Base-by-base conservation (phyloP, 2,329 filamentous ascomycete species). In the Zelopaecilomyces penicillatus region DNA sequence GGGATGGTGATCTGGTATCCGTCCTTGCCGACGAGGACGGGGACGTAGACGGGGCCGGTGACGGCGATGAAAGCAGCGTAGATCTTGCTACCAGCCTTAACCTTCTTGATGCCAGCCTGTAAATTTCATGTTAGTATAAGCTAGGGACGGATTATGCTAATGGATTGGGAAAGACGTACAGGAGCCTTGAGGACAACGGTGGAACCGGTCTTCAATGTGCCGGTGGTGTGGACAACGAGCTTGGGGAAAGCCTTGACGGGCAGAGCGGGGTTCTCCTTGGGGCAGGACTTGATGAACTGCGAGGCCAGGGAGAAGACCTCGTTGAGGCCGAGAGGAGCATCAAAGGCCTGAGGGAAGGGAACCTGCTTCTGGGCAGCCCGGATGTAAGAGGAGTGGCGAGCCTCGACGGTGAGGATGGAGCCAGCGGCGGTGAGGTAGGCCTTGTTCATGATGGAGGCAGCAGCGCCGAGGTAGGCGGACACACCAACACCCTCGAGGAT, bases 401-500 rank as follows among this genome's bases (percentile, higher is more conserved):
- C 70, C 63, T 86, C 82, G 32, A 83, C 71, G 26, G 62, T 63
- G 30, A 85, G 65, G 58, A 86, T 85, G 44, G 76, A 77, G 11
- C 74, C 82, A 2, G 82, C 82, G 2, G 74, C 75, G 0, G 60
- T 58, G 44, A 85, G 68, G 60, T 81, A 81, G 2, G 66, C 62
- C 57, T 78, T 78, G 61, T 70, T 70, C 54, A 70, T 67, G 57
- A 85, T 81, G 44, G 68, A 67, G 27, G 73, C 71, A 5, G 80
- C 80, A 12, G 79, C 80, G 35, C 82, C 80, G 51, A 83, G 66
- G 65, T 80, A 82, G 4, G 82, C 67, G 2, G 74, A 74, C 65
- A 85, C 81, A 7, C 81, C 74, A 30, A 81, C 72, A 55, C 85
- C 81, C 45, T 83, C 74, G 30, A 85, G 66, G 55, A 86, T 80